Percentiles rank a stretch among this genome's conserved stretches.
Conservation (phyloP, 2,329 filamentous ascomycete species). For the Alternaria gansuensis region DNA sequence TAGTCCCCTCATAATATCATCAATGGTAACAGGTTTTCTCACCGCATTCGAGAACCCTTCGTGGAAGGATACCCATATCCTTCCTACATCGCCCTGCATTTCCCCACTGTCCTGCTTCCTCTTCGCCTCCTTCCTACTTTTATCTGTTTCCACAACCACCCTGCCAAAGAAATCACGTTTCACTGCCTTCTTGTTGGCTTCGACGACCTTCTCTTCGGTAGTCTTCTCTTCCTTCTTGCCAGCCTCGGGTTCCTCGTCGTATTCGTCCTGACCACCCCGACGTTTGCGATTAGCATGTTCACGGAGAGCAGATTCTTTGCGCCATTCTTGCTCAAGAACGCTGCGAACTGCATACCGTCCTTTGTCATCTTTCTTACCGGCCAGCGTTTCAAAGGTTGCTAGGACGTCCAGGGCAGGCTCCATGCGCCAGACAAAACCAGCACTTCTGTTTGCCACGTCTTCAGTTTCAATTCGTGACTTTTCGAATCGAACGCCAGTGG, state of each 20-base stretch:
- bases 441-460: constrained; percentile 56
- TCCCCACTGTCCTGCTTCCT: constrained; percentile 50
- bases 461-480: constrained; percentile 80
- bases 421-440: constrained; percentile 89
- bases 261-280: constrained; percentile 49
- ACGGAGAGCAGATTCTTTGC: constrained; percentile 72
- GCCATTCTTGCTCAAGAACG: constrained; percentile 89
- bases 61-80: constrained; percentile 88
- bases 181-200: constrained; percentile 52
- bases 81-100: constrained; percentile 58
- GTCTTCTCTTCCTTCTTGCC: constrained; percentile 29
- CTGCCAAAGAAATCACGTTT: constrained; percentile 90
- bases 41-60: constrained; percentile 94
- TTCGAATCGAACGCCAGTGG: constrained; percentile 82
- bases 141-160: constrained; percentile 64
- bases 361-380: constrained; percentile 68
- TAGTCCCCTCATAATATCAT: constrained; percentile 76
- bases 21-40: constrained; percentile 81
- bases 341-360: constrained; percentile 93
- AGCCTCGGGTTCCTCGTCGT: constrained; percentile 28
- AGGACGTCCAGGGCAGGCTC: constrained; percentile 89
- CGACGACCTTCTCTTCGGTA: constrained; percentile 35
- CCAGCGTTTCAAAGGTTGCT: constrained; percentile 75
- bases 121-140: constrained; percentile 54
- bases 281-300: constrained; percentile 72